Base-by-base conservation (phyloP, 805 yeast species). In the Lipomyces kockii region DNA sequence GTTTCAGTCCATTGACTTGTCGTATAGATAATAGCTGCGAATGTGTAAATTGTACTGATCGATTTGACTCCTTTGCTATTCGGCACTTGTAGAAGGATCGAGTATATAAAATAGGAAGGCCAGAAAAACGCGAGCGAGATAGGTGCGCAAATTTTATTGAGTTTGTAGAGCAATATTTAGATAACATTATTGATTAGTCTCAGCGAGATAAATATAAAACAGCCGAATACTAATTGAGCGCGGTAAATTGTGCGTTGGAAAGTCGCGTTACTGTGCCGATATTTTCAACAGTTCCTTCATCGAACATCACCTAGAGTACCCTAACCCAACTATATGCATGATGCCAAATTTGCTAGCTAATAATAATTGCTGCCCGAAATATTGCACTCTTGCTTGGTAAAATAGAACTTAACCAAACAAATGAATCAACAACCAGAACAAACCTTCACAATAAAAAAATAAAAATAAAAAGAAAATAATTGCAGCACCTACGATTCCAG, bases 401-500 rank as follows among this genome's bases (percentile, higher is more conserved):
- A 25, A 25, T 2, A 25, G 27, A 25, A 25, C 2, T 25, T 25
- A 25, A 25, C 27, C 27, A 25, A 25, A 25, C 27, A 25, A 25
- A 25, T 25, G 27, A 25, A 25, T 25, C 27, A 25, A 25, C 27
- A 2, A 25, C 27, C n/a, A n/a, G n/a, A n/a, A n/a, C n/a, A n/a
- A 25, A 25, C 27, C 2, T 25, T 25, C 27, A 25, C 27, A 25
- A 25, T 25, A 25, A 25, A 25, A 25, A 25, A 1, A 25, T 2
- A 25, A 25, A 25, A 25, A n/a, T n/a, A n/a, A 27, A 35, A 37
- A 3, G 0, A 12, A 17, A 4, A 17, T 43, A 43, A 43, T 43
- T 43, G 49, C 49, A 43, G 49, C 49, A 43, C 49, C 49, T 43
- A 43, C 49, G 49, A 43, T 43, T 43, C 49, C 49, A 43, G 49